Base-by-base conservation (phyloP, 139 green algal genomes). In the Tetradesmus lagerheimii region DNA sequence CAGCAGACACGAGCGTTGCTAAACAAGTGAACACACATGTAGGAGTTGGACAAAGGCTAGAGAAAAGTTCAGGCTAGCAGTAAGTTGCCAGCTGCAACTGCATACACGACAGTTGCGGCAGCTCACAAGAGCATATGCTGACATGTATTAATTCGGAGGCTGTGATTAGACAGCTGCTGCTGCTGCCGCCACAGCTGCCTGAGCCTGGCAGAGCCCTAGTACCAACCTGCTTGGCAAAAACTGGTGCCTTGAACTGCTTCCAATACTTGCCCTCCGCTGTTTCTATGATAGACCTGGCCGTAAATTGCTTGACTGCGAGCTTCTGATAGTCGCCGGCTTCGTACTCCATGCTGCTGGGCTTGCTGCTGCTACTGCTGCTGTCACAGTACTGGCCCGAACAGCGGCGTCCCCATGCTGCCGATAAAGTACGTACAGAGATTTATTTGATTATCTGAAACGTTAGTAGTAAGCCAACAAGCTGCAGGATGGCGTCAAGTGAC, bases 261-360 rank as follows among this genome's bases (percentile, higher is more conserved):
- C 97, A 99, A 86, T 97, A 99, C 81, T 92, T 95, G 6, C 96
- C 96, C 89, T 99, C 96, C 6, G 95, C 95, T 57, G 97, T 99
- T 89, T 99, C 97, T 0, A 95, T 90, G 1, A 97, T 87, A 18
- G 88, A 91, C 1, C 95, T 78, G 11, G 94, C 80, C 2, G 95
- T 90, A 88, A 95, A 98, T 81, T 94, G 91, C 53, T 93, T 96
- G 12, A 96, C 85, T n/a, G 90, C 57, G 1, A 98, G 86, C 90
- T 96, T 97, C 27, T 91, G 77, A 77, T 98, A 99, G 11, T 97
- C 93, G 0, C 74, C 93, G 1, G 94, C 85, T 41, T 96, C 92
- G 45, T 93, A 92, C 39, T 96, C 93, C 93, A 95, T 95, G 15
- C 37, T 88, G 31, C 37, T 82, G 37, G 14, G 35, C 35, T 53